These are phyloP conservation scores for Hypomontagnella monticulosa DNA, from an alignment of 495 filamentous ascomycete species.

Conservation along the genomic window DNA sequence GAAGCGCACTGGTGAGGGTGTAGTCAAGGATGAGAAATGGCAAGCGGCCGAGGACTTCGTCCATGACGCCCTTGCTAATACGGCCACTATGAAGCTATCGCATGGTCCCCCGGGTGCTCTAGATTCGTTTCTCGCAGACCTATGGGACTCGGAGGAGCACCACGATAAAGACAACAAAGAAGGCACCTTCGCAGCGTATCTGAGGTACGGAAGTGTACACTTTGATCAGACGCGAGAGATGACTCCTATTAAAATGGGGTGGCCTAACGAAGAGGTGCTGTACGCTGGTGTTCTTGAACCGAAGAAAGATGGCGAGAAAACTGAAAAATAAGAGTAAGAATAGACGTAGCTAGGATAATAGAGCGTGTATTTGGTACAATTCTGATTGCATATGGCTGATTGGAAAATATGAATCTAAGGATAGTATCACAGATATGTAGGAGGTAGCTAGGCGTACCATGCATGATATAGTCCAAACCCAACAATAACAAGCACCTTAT, in stretches of 20 bases:
- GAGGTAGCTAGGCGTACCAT: too few species aligned
- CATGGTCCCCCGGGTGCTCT: constrained; percentile 39
- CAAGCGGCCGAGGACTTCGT: constrained; percentile 43
- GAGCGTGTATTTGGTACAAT: too few species aligned
- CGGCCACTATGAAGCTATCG: constrained; percentile 45
- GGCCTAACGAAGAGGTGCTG: constrained; percentile 40
- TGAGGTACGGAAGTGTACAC: constrained; percentile 49
- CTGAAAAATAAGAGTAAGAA: too few species aligned
- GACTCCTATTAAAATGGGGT: constrained; percentile 35
- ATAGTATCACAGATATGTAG: too few species aligned
- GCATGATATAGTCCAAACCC: too few species aligned
- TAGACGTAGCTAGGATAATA: too few species aligned
- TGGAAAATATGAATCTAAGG: too few species aligned
- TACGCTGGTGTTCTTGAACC: constrained; percentile 35
- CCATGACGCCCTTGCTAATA: constrained; percentile 40
- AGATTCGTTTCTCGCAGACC: constrained; percentile 40
- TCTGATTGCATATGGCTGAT: too few species aligned
- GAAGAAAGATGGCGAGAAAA: constrained; percentile 1
- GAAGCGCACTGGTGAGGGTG: constrained; percentile 29
- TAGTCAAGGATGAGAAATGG: constrained; percentile 40
- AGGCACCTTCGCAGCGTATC: constrained; percentile 51
- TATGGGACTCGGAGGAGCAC: constrained; percentile 48
- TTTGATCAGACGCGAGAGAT: constrained; percentile 47
- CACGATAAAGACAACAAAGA: constrained; percentile 42
- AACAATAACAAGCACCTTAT: too few species aligned